Conservation (phyloP, 2,329 filamentous ascomycete genomes). For the Neopestalotiopsis rosae region DNA sequence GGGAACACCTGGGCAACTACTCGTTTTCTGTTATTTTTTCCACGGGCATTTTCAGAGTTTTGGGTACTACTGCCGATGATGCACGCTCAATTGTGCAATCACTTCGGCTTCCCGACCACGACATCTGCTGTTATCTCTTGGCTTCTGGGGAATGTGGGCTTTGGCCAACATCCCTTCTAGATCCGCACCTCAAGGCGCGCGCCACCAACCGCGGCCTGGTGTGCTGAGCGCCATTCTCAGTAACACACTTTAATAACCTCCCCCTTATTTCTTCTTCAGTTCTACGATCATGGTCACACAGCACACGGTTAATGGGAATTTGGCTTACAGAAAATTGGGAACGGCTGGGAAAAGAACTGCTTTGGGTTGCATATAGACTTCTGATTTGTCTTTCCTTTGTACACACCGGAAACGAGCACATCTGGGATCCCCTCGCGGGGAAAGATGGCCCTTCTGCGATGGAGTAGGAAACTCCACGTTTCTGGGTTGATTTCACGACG, state of each 20-base stretch:
- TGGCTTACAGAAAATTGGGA: slow-evolving; percentile 36
- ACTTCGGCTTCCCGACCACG: slow-evolving; percentile 10
- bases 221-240: slow-evolving; percentile 4
- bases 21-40: not conserved
- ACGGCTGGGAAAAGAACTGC: slow-evolving; percentile 34
- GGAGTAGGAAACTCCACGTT: slow-evolving; percentile 26
- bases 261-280: slow-evolving; percentile 7
- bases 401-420: slow-evolving; percentile 10
- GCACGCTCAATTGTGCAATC: not conserved
- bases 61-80: not conserved
- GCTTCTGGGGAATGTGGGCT: not conserved
- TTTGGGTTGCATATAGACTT: slow-evolving; percentile 40
- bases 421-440: slow-evolving; percentile 30
- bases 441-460: slow-evolving; percentile 29
- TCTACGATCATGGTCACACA: slow-evolving; percentile 18
- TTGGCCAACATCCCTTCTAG: slow-evolving; percentile 6
- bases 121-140: slow-evolving; percentile 1
- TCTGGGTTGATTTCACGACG: slow-evolving; percentile 21
- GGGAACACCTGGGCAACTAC: not conserved
- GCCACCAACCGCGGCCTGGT: not conserved
- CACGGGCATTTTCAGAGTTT: slow-evolving; percentile 7
- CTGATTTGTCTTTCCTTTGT: slow-evolving; percentile 32
- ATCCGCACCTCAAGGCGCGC: not conserved
- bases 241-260: slow-evolving; percentile 18
- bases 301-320: slow-evolving; percentile 25